Evolutionary conservation across 768 basidiomycete species (phyloP).

Genomic region (Plicaturopsis crispa): DNA sequence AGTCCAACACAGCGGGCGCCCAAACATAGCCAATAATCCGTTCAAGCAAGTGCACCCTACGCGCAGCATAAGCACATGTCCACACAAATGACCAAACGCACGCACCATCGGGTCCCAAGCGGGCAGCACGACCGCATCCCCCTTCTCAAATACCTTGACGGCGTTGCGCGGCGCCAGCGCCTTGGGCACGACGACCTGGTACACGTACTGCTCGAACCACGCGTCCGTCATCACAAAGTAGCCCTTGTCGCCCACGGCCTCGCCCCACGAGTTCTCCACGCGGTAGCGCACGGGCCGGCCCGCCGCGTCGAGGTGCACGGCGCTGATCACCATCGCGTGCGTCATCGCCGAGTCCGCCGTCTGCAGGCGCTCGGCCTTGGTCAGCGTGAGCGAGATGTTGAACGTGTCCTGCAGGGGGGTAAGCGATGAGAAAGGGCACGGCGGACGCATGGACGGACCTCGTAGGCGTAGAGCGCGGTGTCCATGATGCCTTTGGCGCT

Average conservation of each 20-base stretch:
- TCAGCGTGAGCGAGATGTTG: conserved; percentile 69
- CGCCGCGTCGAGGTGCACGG: conserved; percentile 73
- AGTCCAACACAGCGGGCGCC: no score
- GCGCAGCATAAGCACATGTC: no score
- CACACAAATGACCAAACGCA: no score
- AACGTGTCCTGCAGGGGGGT: conserved; percentile 61
- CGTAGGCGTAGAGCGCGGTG: conserved; percentile 72
- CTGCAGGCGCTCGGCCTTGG: conserved; percentile 79
- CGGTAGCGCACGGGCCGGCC: conserved; percentile 87
- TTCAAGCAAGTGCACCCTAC: no score
- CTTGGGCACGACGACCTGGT: conserved; percentile 88
- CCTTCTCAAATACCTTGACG: conserved; percentile 69
- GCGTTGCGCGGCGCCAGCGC: conserved; percentile 74
- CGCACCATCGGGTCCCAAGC: conserved; percentile 96
- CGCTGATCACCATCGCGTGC: conserved; percentile 93
- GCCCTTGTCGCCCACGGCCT: conserved; percentile 68
- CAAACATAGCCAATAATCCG: no score
- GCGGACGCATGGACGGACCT: conserved; percentile 33
- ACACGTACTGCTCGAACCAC: conserved; percentile 93
- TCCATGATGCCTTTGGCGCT: conserved; percentile 78
- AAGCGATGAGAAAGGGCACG: background rate
- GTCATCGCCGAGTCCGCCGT: conserved; percentile 88
- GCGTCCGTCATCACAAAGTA: conserved; percentile 87
- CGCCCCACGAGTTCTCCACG: conserved; percentile 96
- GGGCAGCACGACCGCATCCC: conserved; percentile 60